A percentile compares a stretch with the other conserved stretches of the same genome.
phyloP scores from a whole-genome alignment of 2,329 filamentous ascomycete species.

The Cercospora sesami region DNA sequence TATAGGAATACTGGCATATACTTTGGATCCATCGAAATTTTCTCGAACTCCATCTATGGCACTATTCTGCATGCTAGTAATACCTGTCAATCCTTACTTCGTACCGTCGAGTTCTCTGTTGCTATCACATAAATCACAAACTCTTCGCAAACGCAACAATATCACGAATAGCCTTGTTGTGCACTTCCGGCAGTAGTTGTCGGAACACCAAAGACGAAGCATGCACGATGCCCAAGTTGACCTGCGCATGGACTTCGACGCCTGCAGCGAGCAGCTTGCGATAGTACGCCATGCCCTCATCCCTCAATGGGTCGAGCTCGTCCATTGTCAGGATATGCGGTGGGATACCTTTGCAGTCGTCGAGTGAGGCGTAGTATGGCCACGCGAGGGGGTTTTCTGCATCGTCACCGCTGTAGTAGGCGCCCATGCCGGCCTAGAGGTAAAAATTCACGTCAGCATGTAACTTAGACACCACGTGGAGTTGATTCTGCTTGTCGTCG shows the following conservation, averaged over 20 bases:
- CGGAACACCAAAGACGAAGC: constrained; percentile 30
- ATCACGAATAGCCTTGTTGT: constrained; percentile 27
- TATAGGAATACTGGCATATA: too few species aligned
- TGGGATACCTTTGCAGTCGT: constrained; percentile 36
- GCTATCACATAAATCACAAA: constrained; percentile 11
- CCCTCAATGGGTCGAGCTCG: constrained; percentile 37
- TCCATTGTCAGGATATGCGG: constrained; percentile 34
- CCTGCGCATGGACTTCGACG: constrained; percentile 29
- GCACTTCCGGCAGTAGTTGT: constrained; percentile 31
- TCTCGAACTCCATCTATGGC: too few species aligned
- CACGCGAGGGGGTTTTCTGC: constrained; percentile 34
- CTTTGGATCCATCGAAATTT: too few species aligned
- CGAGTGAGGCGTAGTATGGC: constrained; percentile 35
- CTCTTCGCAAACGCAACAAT: constrained; percentile 33
- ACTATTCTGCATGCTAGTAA: background rate
- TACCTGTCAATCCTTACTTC: background rate
- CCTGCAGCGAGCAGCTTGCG: constrained; percentile 33
- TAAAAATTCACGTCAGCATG: background rate
- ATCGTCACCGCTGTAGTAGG: constrained; percentile 31
- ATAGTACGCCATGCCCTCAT: constrained; percentile 36
- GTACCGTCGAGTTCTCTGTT: background rate
- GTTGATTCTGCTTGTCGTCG: background rate
- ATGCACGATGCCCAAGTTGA: constrained; percentile 35
- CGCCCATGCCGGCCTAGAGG: constrained; percentile 20
- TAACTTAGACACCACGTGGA: background rate